Conservation (phyloP, 768 basidiomycete species). For the Plicaturopsis crispa region DNA sequence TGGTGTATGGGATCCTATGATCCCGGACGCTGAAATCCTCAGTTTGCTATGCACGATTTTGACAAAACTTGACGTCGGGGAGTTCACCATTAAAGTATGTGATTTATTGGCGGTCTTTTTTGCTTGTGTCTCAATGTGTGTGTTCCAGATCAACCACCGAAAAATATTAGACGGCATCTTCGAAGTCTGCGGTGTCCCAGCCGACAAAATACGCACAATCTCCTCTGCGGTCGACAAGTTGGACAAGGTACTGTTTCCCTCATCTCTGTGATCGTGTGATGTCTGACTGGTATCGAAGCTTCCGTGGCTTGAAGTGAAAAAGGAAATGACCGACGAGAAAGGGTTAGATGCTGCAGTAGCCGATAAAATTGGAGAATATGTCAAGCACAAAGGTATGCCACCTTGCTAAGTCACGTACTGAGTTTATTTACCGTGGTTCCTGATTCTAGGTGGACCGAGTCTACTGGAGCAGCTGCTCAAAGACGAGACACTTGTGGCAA, state of each 20-base stretch:
- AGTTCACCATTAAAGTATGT: conserved; percentile 85
- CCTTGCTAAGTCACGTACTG: background rate
- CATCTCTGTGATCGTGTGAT: background rate
- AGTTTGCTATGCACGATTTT: conserved; percentile 77
- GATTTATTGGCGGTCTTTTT: background rate
- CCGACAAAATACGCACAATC: conserved; percentile 84
- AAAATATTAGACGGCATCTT: conserved; percentile 98
- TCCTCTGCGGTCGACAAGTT: conserved; percentile 98
- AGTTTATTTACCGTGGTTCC: background rate
- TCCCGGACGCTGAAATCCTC: conserved; percentile 91
- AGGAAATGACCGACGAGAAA: conserved; percentile 96
- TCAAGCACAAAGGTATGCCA: conserved; percentile 79
- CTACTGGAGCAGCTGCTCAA: conserved; percentile 65
- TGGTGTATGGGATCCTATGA: conserved; percentile 92
- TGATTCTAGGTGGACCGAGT: conserved; percentile 57
- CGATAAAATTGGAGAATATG: conserved; percentile 95
- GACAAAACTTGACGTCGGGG: conserved; percentile 80
- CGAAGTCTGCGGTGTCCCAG: conserved; percentile 89
- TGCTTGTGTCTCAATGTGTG: background rate
- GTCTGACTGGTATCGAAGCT: conserved; percentile 33
- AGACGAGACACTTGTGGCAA: conserved; percentile 58
- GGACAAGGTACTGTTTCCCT: conserved; percentile 64
- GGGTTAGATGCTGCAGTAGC: conserved; percentile 74
- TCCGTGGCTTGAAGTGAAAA: conserved; percentile 87
- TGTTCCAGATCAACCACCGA: conserved; percentile 78